Percentiles rank a stretch among this genome's conserved stretches.
These are phyloP conservation scores for Cicer chorassanicum DNA, from an alignment of 306 rosid species.

Conservation along the genomic window DNA sequence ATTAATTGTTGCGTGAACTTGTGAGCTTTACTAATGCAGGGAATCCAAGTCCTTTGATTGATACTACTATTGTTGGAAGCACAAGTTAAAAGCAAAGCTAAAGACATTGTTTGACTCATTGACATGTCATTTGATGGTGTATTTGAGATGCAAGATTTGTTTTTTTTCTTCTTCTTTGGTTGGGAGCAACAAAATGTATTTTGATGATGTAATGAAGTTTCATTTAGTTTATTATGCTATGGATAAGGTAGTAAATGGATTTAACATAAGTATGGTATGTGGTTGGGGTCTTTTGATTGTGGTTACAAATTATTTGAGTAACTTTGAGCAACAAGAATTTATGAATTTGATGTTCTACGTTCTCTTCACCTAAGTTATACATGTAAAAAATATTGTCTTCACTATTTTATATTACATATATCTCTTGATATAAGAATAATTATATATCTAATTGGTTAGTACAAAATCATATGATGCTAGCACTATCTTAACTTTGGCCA, in stretches of 20 bases:
- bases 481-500: too few relatives aligned
- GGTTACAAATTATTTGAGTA: constrained; percentile 6
- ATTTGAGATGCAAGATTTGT: constrained; percentile 16
- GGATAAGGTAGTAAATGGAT: constrained; percentile 32
- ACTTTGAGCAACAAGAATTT: constrained; percentile 30
- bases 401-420: not conserved
- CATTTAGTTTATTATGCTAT: constrained; percentile 21
- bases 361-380: not conserved
- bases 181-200: constrained; percentile 29
- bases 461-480: too few relatives aligned
- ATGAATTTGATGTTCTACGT: constrained; percentile 16
- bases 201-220: constrained; percentile 42
- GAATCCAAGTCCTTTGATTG: not conserved
- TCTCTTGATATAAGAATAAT: too few relatives aligned
- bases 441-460: too few relatives aligned
- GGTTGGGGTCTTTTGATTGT: constrained; percentile 14
- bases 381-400: constrained; percentile 38
- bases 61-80: constrained; percentile 25
- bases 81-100: constrained; percentile 38
- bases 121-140: constrained; percentile 21
- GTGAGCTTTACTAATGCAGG: too few relatives aligned
- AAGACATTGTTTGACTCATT: constrained; percentile 25
- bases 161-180: not conserved
- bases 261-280: constrained; percentile 18
- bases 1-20: too few relatives aligned